Evolutionary conservation across 2,329 filamentous ascomycete genomes (phyloP).

Genomic region (Drechslerella stenobrocha): DNA sequence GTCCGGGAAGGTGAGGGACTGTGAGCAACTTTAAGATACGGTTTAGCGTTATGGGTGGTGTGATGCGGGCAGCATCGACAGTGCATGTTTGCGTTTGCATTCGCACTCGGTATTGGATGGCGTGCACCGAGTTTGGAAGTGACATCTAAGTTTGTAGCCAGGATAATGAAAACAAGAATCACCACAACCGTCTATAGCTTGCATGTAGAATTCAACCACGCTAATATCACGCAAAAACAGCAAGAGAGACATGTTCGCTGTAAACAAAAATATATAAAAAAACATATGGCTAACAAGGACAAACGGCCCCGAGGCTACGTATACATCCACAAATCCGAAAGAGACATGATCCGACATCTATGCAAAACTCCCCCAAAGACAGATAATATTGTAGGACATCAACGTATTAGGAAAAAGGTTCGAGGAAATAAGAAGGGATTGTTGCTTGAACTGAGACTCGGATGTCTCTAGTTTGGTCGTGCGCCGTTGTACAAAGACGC

Average conservation of each 20-base stretch:
- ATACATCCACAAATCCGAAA: not conserved
- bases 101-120: not conserved
- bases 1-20: too few relatives aligned
- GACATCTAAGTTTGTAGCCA: too few relatives aligned
- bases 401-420: not conserved
- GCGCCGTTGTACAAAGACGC: constrained; percentile 2
- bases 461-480: not conserved
- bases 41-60: not conserved
- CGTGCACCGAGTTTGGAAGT: too few relatives aligned
- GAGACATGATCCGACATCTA: constrained; percentile 3
- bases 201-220: too few relatives aligned
- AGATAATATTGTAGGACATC: not conserved
- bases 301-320: constrained; percentile 1
- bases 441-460: not conserved
- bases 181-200: too few relatives aligned
- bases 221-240: not conserved
- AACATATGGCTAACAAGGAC: not conserved
- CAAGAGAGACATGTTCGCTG: not conserved
- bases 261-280: not conserved
- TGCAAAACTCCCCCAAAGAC: constrained; percentile 1
- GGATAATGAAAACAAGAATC: too few relatives aligned
- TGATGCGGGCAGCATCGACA: not conserved
- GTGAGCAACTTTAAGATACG: too few relatives aligned
- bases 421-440: not conserved
- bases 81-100: not conserved